Evolutionary conservation across 2,329 filamentous ascomycete genomes (phyloP).

Genomic region (Zasmidium citrigriseum): DNA sequence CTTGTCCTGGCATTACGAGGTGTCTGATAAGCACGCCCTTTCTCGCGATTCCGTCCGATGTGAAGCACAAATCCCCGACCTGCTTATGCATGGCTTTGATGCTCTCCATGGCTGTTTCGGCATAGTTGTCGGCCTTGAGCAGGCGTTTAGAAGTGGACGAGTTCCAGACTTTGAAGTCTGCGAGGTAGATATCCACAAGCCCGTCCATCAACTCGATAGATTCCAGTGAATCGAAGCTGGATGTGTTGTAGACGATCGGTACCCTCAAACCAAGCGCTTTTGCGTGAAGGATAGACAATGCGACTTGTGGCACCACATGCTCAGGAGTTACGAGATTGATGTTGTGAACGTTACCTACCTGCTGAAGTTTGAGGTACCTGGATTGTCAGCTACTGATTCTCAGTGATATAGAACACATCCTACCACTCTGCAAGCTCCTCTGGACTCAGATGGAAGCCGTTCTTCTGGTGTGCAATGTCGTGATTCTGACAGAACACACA

Average conservation of each 20-base stretch:
- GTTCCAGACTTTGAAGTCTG: slow-evolving; percentile 84
- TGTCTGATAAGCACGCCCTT: slow-evolving; percentile 74
- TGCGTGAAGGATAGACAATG: slow-evolving; percentile 72
- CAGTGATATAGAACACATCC: background rate
- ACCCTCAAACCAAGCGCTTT: slow-evolving; percentile 67
- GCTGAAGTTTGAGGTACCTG: slow-evolving; percentile 72
- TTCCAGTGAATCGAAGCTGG: slow-evolving; percentile 73
- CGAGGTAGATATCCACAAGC: slow-evolving; percentile 82
- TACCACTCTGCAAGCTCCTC: slow-evolving; percentile 76
- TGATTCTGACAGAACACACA: slow-evolving; percentile 81
- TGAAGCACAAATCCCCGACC: slow-evolving; percentile 82
- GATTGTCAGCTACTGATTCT: background rate
- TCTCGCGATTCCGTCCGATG: slow-evolving; percentile 77
- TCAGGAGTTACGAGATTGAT: slow-evolving; percentile 88
- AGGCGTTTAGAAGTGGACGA: slow-evolving; percentile 65
- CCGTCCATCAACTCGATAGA: slow-evolving; percentile 74
- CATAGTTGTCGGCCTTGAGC: slow-evolving; percentile 77
- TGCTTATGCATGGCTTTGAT: slow-evolving; percentile 78
- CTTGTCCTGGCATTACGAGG: slow-evolving; percentile 80
- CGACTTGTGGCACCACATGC: slow-evolving; percentile 83
- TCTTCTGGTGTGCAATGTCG: slow-evolving; percentile 79
- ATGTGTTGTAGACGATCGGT: slow-evolving; percentile 84
- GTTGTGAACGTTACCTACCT: slow-evolving; percentile 80
- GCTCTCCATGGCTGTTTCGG: slow-evolving; percentile 70
- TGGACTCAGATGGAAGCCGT: slow-evolving; percentile 75